phyloP scores from a whole-genome alignment of 352 stramenopile genomes.

The Phytophthora boehmeriae region DNA sequence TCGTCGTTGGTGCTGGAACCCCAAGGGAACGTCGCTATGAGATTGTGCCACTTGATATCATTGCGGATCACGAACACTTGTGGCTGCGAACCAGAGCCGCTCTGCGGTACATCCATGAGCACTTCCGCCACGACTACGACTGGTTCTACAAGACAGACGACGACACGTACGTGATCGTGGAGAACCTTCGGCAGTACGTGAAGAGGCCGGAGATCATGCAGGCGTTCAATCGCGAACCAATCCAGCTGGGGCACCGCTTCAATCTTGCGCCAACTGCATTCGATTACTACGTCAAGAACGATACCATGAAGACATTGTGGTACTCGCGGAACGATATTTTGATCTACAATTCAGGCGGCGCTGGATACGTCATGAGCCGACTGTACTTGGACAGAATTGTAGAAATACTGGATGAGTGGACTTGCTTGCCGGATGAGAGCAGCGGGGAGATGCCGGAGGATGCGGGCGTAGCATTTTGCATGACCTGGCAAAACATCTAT shows the following conservation, averaged over 20 bases:
- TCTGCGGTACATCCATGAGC: slow-evolving; percentile 61
- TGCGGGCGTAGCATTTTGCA: slow-evolving; percentile 75
- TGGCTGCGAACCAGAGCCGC: slow-evolving; percentile 77
- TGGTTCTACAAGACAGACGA: slow-evolving; percentile 89
- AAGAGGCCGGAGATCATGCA: slow-evolving; percentile 64
- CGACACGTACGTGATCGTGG: slow-evolving; percentile 75
- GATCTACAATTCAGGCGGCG: slow-evolving; percentile 80
- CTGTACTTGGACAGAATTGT: slow-evolving; percentile 72
- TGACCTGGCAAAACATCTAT: slow-evolving; percentile 77
- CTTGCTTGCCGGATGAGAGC: slow-evolving; percentile 59
- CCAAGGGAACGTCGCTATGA: slow-evolving; percentile 37
- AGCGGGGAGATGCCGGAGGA: slow-evolving; percentile 76
- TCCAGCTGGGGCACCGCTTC: slow-evolving; percentile 82
- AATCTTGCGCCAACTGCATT: slow-evolving; percentile 56
- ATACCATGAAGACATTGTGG: slow-evolving; percentile 46
- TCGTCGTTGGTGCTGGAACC: slow-evolving; percentile 41
- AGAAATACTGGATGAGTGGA: slow-evolving; percentile 42
- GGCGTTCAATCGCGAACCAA: slow-evolving; percentile 49
- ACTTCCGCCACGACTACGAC: slow-evolving; percentile 76
- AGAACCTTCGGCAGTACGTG: slow-evolving; percentile 70
- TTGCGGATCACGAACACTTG: slow-evolving; percentile 73
- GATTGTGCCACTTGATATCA: slow-evolving; percentile 63
- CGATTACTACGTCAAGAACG: slow-evolving; percentile 69
- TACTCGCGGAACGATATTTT: slow-evolving; percentile 50
- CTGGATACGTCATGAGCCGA: slow-evolving; percentile 76